A percentile compares a stretch with the other conserved stretches of the same genome.
Conservation (phyloP, 805 yeast species). For the Diddensiella santjacobensis region DNA sequence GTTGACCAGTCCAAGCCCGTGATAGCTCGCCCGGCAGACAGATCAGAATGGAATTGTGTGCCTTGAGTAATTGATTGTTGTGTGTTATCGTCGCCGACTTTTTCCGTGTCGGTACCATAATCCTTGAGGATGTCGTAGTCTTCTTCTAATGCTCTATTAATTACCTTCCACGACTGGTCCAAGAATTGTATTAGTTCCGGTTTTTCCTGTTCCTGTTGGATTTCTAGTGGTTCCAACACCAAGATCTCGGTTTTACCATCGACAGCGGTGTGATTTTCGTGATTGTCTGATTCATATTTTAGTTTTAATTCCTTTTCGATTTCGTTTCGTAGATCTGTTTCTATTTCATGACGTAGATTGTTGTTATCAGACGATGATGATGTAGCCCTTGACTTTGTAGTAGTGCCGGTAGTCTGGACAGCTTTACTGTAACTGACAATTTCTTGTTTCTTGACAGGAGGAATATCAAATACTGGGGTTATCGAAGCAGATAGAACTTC, state of each 20-base stretch:
- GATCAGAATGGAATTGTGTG: slow-evolving; percentile 22
- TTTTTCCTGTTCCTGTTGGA: neutral
- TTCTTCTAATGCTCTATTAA: slow-evolving; percentile 29
- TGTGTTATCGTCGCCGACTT: slow-evolving; percentile 7
- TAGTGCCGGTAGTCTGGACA: slow-evolving; percentile 27
- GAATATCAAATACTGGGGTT: slow-evolving; percentile 10
- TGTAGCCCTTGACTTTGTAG: slow-evolving; percentile 6
- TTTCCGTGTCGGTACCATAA: slow-evolving; percentile 20
- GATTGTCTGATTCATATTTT: neutral
- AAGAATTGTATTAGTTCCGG: slow-evolving; percentile 20
- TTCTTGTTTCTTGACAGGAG: slow-evolving; percentile 5
- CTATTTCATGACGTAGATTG: slow-evolving; percentile 1
- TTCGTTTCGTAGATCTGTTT: slow-evolving; percentile 6
- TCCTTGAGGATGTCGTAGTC: slow-evolving; percentile 30
- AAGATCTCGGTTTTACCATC: too few species aligned
- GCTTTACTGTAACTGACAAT: slow-evolving; percentile 28
- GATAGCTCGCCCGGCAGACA: slow-evolving; percentile 29
- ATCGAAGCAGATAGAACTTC: neutral
- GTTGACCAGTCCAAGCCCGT: slow-evolving; percentile 37
- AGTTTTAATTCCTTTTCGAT: slow-evolving; percentile 3
- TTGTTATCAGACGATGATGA: slow-evolving; percentile 1
- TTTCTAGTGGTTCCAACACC: neutral
- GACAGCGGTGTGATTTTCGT: neutral
- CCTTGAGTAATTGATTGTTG: slow-evolving; percentile 14
- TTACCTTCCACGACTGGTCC: slow-evolving; percentile 30